Base-by-base conservation (phyloP, 805 yeast genomes). In the Wickerhamiella azymoides region DNA sequence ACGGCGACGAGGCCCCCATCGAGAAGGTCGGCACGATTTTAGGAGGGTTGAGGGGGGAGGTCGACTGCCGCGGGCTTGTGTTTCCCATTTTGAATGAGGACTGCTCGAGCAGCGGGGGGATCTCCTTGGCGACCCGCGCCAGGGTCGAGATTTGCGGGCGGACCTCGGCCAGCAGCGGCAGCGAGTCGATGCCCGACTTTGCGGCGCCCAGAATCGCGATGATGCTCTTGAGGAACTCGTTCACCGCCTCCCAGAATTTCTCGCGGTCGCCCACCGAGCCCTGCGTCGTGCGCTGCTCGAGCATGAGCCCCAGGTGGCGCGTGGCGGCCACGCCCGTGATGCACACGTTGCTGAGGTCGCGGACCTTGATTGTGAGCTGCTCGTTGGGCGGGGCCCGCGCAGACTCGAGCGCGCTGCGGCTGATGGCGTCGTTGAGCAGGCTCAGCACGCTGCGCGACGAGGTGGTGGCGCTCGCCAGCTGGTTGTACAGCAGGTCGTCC, bases 81-180 rank as follows among this genome's bases (percentile, higher is more conserved):
- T 10, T 30, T 7, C 33, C 41, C 36, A 44, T 14, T 26, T 54
- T 64, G 57, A 70, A 74, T 14, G 79, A 68, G 49, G 81, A 75
- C 36, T 72, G 69, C 58, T 88, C 96, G 37, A 88, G 64, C 54
- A 84, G 69, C n/a, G 84, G 78, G 0, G 96, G 86, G 13, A 89
- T 81, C 57, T 89, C 97, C 57, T 89, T 89, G 3, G 96, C 84
- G 2, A 88, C 82, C 52, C 84, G 77, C 0, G 96, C 88, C 48
- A 89, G 67, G 32, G 77, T 74, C 0, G 94, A 84, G 63, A 89
- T 72, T 18, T 50, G 56, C 5, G 83, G 76, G 7, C 88, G 79
- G 48, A 94, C 68, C 47, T 84, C 95, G 54, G 81, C 79, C 43
- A 89, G 68, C 13, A 79, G 72, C 0, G 94, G 88, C 47, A 85